Evolutionary conservation across 345 rosid species (phyloP), one percentile per base, ranked within the genome.

Genomic region (Aurinia saxatilis): DNA sequence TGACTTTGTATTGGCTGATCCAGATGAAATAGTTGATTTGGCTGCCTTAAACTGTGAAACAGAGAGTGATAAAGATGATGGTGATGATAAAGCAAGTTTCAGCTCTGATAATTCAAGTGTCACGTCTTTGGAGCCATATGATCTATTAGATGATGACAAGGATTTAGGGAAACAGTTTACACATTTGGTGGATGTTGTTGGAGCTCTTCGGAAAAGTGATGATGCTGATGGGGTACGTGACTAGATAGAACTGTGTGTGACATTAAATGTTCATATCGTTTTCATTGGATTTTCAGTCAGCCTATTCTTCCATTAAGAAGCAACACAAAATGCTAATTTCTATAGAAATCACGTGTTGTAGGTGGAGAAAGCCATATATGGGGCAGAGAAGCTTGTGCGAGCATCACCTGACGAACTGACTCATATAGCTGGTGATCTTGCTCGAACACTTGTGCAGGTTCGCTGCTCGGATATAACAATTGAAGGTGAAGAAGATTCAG

Each of bases 401-500:
- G 93, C 96, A 72, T 81, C 97, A 41, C 96, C 98, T 35, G 97
- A 87, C 77, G 98, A 92, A 71, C 85, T 92, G 57, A 78, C 73
- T 18, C 88, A 82, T 51, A 31, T 90, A 63, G 91, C 96, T 34
- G 75, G 88, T 54, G 96, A 92, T 63, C 90, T 92, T 71, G 74
- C 71, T 59, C 86, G 91, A 72, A 77, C 75, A 73, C 91, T 93
- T 23, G 70, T 90, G 23, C 99, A 84, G 70, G 86, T 93, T 74
- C 99, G 91, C 60, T 93, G 97, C 80, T 85, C 84, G 65, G 82
- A 93, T 77, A 65, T 87, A 72, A 76, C 97, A 64, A 77, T 82
- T 11, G 97, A 90, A 75, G 99, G 91, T 17, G 99, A 93, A 78
- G 97, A 93, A 85, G 97, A 90, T 31, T 78, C 97, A 56, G 80